These are phyloP conservation scores for Yamadazyma atmosphaerica DNA, from an alignment of 1,139 yeast species.

Conservation along the genomic window DNA sequence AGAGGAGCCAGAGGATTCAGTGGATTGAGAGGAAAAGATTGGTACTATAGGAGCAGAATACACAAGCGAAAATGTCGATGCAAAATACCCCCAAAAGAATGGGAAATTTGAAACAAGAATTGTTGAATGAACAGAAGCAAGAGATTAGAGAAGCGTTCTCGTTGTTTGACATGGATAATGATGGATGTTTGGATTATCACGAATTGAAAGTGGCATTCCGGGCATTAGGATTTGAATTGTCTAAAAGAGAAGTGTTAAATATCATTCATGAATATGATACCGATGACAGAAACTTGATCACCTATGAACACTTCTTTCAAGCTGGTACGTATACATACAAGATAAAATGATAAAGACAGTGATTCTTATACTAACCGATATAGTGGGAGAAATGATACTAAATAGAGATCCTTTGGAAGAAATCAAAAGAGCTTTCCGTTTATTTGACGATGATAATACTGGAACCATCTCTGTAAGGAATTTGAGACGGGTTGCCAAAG, in stretches of 20 bases:
- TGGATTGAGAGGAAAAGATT: too few relatives aligned
- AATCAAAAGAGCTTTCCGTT: slow-evolving; percentile 81
- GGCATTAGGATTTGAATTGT: slow-evolving; percentile 88
- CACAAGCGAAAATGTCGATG: not conserved
- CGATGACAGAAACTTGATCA: slow-evolving; percentile 69
- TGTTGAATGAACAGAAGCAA: slow-evolving; percentile 86
- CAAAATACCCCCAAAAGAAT: slow-evolving; percentile 2
- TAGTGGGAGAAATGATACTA: slow-evolving; percentile 73
- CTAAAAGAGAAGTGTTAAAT: slow-evolving; percentile 77
- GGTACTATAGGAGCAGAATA: not conserved
- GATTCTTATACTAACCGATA: slow-evolving; percentile 25
- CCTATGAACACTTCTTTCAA: slow-evolving; percentile 78
- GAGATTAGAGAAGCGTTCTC: slow-evolving; percentile 94
- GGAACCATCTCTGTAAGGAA: slow-evolving; percentile 85
- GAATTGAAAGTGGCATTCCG: slow-evolving; percentile 90
- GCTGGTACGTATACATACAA: slow-evolving; percentile 45
- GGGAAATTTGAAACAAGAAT: slow-evolving; percentile 51
- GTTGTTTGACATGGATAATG: slow-evolving; percentile 89
- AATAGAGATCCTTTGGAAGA: slow-evolving; percentile 94
- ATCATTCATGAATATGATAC: slow-evolving; percentile 81
- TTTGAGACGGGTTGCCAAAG: slow-evolving; percentile 86
- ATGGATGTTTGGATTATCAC: slow-evolving; percentile 88
- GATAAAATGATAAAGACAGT: not conserved
- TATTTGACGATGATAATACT: slow-evolving; percentile 86
- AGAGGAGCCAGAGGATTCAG: too few relatives aligned